A percentile compares a stretch with the other conserved stretches of the same genome.
These are phyloP conservation scores for Starmera amethionina DNA, from an alignment of 805 yeast genomes.

Conservation along the genomic window DNA sequence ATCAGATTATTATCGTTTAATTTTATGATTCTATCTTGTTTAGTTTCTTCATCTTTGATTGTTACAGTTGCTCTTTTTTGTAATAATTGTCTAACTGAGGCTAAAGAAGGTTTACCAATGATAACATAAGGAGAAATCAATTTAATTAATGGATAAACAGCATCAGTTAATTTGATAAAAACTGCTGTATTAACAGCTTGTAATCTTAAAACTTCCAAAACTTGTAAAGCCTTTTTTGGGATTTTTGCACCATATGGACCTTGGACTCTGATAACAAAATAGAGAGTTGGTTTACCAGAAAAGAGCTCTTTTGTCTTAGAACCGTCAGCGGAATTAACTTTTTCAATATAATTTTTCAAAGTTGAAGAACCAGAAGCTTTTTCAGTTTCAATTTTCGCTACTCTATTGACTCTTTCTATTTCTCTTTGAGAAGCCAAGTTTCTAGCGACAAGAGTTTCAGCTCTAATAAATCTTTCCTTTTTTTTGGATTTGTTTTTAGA, in stretches of 20 bases:
- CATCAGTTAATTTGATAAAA: conserved; percentile 51
- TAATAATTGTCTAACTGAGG: conserved; percentile 59
- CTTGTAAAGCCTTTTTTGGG: conserved; percentile 52
- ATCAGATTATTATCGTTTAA: conserved; percentile 68
- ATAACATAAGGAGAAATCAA: conserved; percentile 66
- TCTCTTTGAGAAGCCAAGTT: conserved; percentile 59
- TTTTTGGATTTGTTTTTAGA: conserved; percentile 31
- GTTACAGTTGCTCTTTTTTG: conserved; percentile 66
- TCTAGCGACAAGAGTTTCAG: conserved; percentile 63
- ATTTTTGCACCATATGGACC: conserved; percentile 57
- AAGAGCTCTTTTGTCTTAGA: conserved; percentile 24
- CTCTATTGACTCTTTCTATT: conserved; percentile 54
- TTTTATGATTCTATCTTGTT: conserved; percentile 29
- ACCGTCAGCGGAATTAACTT: conserved; percentile 20
- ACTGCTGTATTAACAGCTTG: conserved; percentile 56
- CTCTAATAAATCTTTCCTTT: conserved; percentile 53
- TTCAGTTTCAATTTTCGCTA: conserved; percentile 40
- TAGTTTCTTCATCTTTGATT: conserved; percentile 22
- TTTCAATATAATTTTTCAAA: conserved; percentile 22
- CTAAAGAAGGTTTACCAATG: conserved; percentile 64
- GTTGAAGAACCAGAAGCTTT: conserved; percentile 20
- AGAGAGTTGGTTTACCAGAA: conserved; percentile 37
- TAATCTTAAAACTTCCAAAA: conserved; percentile 54
- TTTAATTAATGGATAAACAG: conserved; percentile 54
- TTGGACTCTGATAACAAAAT: conserved; percentile 58